Conservation (phyloP, 2,329 filamentous ascomycete species). For the Fusarium anguioides region DNA sequence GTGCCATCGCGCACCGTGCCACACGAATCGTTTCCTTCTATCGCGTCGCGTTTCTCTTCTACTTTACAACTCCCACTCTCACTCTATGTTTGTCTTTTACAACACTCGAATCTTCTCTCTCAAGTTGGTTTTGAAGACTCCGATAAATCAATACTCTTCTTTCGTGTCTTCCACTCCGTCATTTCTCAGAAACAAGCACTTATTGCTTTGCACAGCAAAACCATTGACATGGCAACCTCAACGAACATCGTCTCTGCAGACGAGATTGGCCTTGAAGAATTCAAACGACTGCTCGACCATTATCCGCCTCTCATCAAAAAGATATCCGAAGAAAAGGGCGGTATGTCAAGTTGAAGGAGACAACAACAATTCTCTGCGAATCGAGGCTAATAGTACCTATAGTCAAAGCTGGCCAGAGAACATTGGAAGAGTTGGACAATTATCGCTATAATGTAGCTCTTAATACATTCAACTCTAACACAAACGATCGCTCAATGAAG, state of each 20-base stretch:
- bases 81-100: not conserved
- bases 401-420: slow-evolving; percentile 62
- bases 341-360: slow-evolving; percentile 48
- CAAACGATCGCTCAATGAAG: slow-evolving; percentile 56
- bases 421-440: slow-evolving; percentile 67
- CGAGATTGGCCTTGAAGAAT: slow-evolving; percentile 48
- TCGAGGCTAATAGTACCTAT: slow-evolving; percentile 12
- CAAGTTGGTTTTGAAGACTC: not conserved
- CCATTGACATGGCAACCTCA: slow-evolving; percentile 30
- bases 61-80: not conserved
- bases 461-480: slow-evolving; percentile 54
- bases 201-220: not conserved
- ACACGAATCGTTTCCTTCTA: not conserved
- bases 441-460: slow-evolving; percentile 69
- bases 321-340: slow-evolving; percentile 58
- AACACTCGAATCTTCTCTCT: not conserved
- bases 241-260: slow-evolving; percentile 23
- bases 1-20: slow-evolving; percentile 14
- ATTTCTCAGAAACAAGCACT: not conserved
- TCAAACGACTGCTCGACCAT: slow-evolving; percentile 50
- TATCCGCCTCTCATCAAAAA: slow-evolving; percentile 56
- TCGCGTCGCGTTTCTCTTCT: slow-evolving; percentile 27
- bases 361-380: not conserved
- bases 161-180: not conserved
- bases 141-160: not conserved